Percentiles rank a stretch among this genome's conserved stretches.
These are phyloP conservation scores for Xylogone sp. DNA, from an alignment of 2,329 filamentous ascomycete species.

Conservation along the genomic window DNA sequence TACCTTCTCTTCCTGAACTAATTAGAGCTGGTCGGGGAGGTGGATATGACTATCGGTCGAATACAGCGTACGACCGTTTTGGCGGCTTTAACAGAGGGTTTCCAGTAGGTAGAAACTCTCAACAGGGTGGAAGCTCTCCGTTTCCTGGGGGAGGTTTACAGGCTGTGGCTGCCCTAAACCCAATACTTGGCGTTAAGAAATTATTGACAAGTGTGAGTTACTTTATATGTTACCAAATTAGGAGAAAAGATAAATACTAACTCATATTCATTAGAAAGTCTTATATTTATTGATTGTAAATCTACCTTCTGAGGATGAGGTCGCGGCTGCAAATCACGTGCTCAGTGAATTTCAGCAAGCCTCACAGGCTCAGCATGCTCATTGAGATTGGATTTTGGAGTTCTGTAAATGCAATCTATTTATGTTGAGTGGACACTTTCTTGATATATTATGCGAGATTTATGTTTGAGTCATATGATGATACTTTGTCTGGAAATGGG, in stretches of 20 bases:
- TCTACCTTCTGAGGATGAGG: background rate
- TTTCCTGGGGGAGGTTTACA: background rate
- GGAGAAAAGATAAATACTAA: background rate
- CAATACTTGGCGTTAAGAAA: background rate
- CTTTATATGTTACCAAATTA: background rate
- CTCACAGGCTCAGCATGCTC: background rate
- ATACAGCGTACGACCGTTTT: background rate
- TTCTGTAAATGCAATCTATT: too few species aligned
- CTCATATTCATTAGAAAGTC: background rate
- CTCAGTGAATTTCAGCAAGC: background rate
- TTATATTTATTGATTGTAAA: constrained; percentile 2
- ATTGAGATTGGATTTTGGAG: constrained; percentile 28
- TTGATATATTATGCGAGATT: too few species aligned
- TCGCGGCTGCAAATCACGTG: background rate
- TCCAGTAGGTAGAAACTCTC: background rate
- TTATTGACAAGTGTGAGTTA: background rate
- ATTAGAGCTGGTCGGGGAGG: background rate
- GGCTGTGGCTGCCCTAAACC: background rate
- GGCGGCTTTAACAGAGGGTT: background rate
- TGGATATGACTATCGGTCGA: background rate
- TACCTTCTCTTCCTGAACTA: background rate
- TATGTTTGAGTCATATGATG: too few species aligned
- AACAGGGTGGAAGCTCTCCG: too few species aligned
- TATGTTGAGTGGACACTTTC: too few species aligned
- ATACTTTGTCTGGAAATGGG: too few species aligned